Evolutionary conservation across 305 asterid genomes (phyloP).

Genomic region (Solanum aculeatissimum): DNA sequence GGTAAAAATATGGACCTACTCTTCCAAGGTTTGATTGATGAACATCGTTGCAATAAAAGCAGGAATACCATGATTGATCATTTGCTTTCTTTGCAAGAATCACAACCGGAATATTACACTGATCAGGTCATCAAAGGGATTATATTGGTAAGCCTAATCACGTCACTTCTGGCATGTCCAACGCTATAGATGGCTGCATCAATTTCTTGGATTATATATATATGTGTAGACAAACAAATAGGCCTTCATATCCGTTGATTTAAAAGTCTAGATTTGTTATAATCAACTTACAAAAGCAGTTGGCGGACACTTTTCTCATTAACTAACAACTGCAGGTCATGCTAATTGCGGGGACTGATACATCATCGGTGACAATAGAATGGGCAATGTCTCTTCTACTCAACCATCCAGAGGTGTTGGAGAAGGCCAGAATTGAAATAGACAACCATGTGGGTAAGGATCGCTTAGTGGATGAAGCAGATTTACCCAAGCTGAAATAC

Average conservation of each 20-base stretch:
- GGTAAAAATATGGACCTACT: constrained; percentile 6
- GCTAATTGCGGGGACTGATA: constrained; percentile 33
- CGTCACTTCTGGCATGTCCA: not conserved
- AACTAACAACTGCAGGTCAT: constrained; percentile 9
- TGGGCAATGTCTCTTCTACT: constrained; percentile 37
- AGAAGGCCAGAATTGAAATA: constrained; percentile 20
- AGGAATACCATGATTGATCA: constrained; percentile 21
- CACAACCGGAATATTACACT: constrained; percentile 20
- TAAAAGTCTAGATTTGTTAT: not conserved
- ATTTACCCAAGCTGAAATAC: constrained; percentile 18
- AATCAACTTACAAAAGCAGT: not conserved
- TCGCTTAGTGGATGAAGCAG: constrained; percentile 16
- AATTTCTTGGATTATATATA: not conserved
- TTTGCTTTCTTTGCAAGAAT: constrained; percentile 20
- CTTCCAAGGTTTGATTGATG: constrained; percentile 22
- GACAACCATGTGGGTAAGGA: constrained; percentile 15
- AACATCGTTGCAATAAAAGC: constrained; percentile 6
- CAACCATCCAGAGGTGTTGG: constrained; percentile 26
- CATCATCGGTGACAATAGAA: constrained; percentile 26
- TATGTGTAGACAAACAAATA: not conserved
- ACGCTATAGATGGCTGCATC: not conserved
- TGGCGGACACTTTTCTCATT: not conserved
- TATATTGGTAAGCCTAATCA: constrained; percentile 23
- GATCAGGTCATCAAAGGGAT: constrained; percentile 23
- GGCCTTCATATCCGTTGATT: not conserved